A percentile compares a stretch with the other conserved stretches of the same genome.
phyloP scores from a whole-genome alignment of 257 asterid species.

The Solanum chaucha region DNA sequence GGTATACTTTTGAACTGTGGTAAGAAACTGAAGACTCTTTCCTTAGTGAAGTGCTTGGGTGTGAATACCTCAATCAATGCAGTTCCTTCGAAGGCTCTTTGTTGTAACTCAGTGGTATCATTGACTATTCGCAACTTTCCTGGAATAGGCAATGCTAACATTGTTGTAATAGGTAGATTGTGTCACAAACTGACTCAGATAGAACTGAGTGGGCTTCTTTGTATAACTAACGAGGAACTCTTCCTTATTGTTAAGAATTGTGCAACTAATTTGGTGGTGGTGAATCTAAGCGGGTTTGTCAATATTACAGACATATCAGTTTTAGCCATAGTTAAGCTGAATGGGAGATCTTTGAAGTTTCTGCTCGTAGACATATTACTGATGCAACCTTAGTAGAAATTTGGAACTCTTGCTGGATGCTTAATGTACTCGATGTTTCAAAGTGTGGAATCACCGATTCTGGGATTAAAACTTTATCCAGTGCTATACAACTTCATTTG shows the following conservation, averaged over 20 bases:
- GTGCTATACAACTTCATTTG: slow-evolving; percentile 38
- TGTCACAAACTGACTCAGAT: slow-evolving; percentile 48
- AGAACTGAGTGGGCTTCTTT: slow-evolving; percentile 38
- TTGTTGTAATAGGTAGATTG: slow-evolving; percentile 33
- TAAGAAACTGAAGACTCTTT: slow-evolving; percentile 48
- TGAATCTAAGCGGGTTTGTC: slow-evolving; percentile 51
- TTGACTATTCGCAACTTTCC: slow-evolving; percentile 54
- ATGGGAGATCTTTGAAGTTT: slow-evolving; percentile 37
- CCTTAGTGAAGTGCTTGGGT: slow-evolving; percentile 60
- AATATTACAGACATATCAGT: slow-evolving; percentile 47
- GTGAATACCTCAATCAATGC: slow-evolving; percentile 25
- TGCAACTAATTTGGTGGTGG: slow-evolving; percentile 47
- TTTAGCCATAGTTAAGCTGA: slow-evolving; percentile 34
- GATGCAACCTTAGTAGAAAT: slow-evolving; percentile 49
- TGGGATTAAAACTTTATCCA: slow-evolving; percentile 44
- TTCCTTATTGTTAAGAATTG: slow-evolving; percentile 39
- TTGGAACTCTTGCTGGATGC: slow-evolving; percentile 39
- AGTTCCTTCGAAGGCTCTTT: slow-evolving; percentile 18
- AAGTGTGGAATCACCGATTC: slow-evolving; percentile 36
- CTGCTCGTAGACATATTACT: slow-evolving; percentile 36
- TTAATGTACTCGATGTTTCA: slow-evolving; percentile 58
- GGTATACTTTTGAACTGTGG: slow-evolving; percentile 45
- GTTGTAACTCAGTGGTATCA: slow-evolving; percentile 33
- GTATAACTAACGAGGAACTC: slow-evolving; percentile 46
- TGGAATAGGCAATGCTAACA: slow-evolving; percentile 32